Evolutionary conservation across 495 filamentous ascomycete genomes (phyloP), one percentile per base, ranked within the genome.

Genomic region (Penicillium odoratum): DNA sequence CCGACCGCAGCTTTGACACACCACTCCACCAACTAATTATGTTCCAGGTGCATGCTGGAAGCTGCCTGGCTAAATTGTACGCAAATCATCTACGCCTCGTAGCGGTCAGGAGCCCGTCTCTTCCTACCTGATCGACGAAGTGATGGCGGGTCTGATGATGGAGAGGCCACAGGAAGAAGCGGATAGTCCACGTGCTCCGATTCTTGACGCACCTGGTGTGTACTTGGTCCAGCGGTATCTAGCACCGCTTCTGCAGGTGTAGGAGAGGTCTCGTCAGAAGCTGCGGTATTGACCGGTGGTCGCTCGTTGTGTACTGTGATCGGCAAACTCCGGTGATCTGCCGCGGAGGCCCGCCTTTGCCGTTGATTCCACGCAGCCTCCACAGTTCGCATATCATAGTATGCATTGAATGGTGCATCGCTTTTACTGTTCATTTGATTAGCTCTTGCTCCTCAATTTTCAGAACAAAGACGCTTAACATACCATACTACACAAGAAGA

Each of bases 51-150:
- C 34, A 38, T 38, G 34, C 34, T 38, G 10, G 0, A 38, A 38
- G 34, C 34, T 11, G 34, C 10, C 34, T 38, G 34, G 34, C 34
- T 38, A 38, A 7, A 38, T 38, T 11, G 34, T 38, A 7, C 10
- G 70, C 25, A 29, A 48, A 8, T 48, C 25, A 48, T 29, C 45
- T 48, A 29, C 45, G 45, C 9, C 45, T n/a, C 25, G 45, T 48
- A 48, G 13, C 45, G 45, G 13, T 26, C 25, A 26, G 45, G 45
- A 26, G 45, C 45, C 45, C 25, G 25, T 29, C 25, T 26, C 45
- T 15, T 29, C 29, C 25, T 29, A 26, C 8, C 45, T 11, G 45
- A 48, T 48, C 45, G 45, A 48, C 25, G 45, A 30, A 38, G 34
- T 13, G 45, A 26, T 48, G 25, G 45, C 25, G 45, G 18, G n/a